Evolutionary conservation across 768 basidiomycete species (phyloP).

Genomic region (Paxillus involutus): DNA sequence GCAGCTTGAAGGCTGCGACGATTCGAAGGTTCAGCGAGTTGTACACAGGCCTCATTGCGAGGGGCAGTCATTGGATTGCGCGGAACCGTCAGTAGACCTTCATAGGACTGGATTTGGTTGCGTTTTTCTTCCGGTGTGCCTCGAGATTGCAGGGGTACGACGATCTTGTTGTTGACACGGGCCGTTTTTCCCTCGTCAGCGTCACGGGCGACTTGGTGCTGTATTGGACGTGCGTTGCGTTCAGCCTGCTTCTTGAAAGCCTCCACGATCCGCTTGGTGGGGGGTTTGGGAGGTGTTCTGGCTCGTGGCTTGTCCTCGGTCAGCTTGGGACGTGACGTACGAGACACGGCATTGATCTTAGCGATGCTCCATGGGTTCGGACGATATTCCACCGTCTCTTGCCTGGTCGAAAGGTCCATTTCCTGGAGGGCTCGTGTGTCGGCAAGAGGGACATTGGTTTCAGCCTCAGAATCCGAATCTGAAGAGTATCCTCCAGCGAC

Average conservation of each 20-base stretch:
- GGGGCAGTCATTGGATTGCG: neutral
- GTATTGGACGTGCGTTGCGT: neutral
- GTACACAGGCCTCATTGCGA: neutral
- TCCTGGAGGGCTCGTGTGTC: constrained; percentile 40
- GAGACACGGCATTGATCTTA: constrained; percentile 69
- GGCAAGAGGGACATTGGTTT: constrained; percentile 13
- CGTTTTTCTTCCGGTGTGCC: neutral
- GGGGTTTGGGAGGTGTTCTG: constrained; percentile 10
- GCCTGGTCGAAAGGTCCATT: constrained; percentile 58
- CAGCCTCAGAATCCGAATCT: constrained; percentile 19
- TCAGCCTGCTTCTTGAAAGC: constrained; percentile 45
- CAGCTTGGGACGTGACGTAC: constrained; percentile 23
- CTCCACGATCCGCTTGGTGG: constrained; percentile 40
- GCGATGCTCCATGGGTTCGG: constrained; percentile 83
- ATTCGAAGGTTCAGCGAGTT: neutral
- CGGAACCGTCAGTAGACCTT: neutral
- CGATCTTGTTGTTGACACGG: neutral
- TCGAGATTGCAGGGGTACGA: neutral
- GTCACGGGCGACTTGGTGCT: neutral
- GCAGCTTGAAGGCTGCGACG: neutral
- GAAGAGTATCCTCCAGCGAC: neutral
- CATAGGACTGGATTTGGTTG: neutral
- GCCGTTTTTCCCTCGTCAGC: neutral
- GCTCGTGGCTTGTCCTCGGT: neutral
- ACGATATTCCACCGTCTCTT: constrained; percentile 63